A percentile compares a stretch with the other conserved stretches of the same genome.
Conservation (phyloP, 257 asterid species). For the Nyctanthes arbortristis region DNA sequence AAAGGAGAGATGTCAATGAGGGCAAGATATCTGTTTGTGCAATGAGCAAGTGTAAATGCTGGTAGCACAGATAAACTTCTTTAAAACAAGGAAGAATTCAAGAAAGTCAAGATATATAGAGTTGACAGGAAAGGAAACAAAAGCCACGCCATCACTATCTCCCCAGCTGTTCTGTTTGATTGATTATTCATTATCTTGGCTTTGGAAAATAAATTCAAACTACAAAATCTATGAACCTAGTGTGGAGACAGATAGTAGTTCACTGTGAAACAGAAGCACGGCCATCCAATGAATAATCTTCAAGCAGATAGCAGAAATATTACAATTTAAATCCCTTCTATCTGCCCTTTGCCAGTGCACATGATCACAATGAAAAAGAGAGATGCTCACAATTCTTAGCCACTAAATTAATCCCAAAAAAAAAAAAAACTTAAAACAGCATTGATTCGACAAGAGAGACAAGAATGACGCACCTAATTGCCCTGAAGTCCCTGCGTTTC, state of each 20-base stretch:
- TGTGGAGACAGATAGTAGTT: neutral
- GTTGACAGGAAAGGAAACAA: neutral
- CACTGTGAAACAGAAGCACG: neutral
- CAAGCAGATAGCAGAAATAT: neutral
- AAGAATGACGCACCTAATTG: constrained; percentile 48
- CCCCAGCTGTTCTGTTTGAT: too few relatives aligned
- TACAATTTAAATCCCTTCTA: neutral
- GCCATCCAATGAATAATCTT: neutral
- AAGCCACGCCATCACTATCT: neutral
- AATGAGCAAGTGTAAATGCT: neutral
- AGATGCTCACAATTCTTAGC: neutral
- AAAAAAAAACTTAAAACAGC: neutral
- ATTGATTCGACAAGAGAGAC: neutral
- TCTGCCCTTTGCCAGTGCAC: neutral
- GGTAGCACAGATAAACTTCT: neutral
- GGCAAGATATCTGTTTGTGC: neutral
- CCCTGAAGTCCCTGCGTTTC: constrained; percentile 54
- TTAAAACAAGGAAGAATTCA: neutral
- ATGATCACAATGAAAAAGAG: neutral
- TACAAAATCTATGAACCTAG: neutral
- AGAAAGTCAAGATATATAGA: neutral
- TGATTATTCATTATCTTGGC: neutral
- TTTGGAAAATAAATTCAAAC: neutral
- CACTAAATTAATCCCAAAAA: neutral
- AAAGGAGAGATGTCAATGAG: neutral